Evolutionary conservation across 352 stramenopile species (phyloP), one percentile per base, ranked within the genome.

Genomic region (Phytophthora sp.): DNA sequence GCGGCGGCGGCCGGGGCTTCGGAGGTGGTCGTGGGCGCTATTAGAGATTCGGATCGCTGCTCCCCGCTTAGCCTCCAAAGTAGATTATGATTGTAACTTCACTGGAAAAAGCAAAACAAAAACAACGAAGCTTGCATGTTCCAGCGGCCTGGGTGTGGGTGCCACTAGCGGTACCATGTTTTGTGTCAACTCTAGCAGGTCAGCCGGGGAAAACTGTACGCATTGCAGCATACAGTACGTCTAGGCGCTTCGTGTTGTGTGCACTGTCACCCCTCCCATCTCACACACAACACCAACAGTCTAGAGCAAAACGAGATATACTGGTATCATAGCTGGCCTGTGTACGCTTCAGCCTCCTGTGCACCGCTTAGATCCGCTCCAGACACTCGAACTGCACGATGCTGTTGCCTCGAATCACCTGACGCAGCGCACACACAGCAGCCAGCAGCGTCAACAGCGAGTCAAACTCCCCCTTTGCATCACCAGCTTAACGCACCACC

Each of bases 331-430:
- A 63, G 43, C 27, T 56, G 21, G 13, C 46, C 12, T n/a, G 18
- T 30, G 30, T 38, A 30, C 13, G 27, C 37, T 24, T 39, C 18
- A 46, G 17, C 24, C 24, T 50, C 43, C 11, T 26, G 31, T 12
- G 11, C 18, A 17, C 15, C 2, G 34, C 27, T 77, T 88, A 91
- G 63, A 94, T 80, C 45, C 73, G 75, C 59, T 96, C 88, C 13
- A 96, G 74, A 64, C 87, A 95, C 62, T 96, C 88, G 49, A 96
- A 94, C 69, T 96, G 87, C 54, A 96, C 86, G 54, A 96, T 94
- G 57, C 88, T 96, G 75, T 95, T 96, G 53, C 88, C 88, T 57
- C 88, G 82, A 58, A 96, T 96, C 8, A 96, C 87, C 82, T 92
- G 42, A 44, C 30, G n/a, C n/a, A n/a, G n/a, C n/a, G n/a, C n/a